Percentiles rank a stretch among this genome's conserved stretches.
phyloP scores from a whole-genome alignment of 2,329 filamentous ascomycete species.

The Alternaria sp. region DNA sequence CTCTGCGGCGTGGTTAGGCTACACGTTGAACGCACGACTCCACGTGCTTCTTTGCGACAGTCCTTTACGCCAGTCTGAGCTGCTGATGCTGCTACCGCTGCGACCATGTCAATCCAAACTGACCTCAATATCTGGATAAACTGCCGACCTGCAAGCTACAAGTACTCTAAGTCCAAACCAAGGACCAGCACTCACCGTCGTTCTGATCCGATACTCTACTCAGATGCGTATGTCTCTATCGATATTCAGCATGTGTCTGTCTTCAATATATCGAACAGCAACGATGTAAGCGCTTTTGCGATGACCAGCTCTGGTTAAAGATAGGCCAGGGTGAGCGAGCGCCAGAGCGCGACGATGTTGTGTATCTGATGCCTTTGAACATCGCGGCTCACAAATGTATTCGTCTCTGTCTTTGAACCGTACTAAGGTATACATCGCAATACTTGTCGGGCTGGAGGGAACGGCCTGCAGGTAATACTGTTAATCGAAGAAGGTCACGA shows the following conservation, averaged over 20 bases:
- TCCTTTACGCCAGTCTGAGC: background rate
- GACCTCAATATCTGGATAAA: background rate
- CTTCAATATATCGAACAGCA: background rate
- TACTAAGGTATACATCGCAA: background rate
- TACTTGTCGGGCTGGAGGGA: background rate
- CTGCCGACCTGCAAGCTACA: background rate
- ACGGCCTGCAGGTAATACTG: background rate
- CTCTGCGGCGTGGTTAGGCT: background rate
- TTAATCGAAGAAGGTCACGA: background rate
- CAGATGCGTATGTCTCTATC: background rate
- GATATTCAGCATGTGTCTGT: background rate
- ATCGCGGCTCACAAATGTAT: background rate
- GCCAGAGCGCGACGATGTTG: background rate
- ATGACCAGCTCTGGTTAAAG: background rate
- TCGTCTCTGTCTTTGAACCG: background rate
- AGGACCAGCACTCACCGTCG: background rate
- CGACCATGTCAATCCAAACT: background rate
- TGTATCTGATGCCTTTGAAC: background rate
- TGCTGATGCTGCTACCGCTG: background rate
- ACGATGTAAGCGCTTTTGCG: background rate
- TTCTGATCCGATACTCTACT: background rate
- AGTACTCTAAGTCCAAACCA: background rate
- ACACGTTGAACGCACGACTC: background rate
- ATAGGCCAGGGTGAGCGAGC: background rate
- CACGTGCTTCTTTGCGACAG: background rate